Evolutionary conservation across 2,329 filamentous ascomycete genomes (phyloP).

Genomic region (Ophiostoma montium): DNA sequence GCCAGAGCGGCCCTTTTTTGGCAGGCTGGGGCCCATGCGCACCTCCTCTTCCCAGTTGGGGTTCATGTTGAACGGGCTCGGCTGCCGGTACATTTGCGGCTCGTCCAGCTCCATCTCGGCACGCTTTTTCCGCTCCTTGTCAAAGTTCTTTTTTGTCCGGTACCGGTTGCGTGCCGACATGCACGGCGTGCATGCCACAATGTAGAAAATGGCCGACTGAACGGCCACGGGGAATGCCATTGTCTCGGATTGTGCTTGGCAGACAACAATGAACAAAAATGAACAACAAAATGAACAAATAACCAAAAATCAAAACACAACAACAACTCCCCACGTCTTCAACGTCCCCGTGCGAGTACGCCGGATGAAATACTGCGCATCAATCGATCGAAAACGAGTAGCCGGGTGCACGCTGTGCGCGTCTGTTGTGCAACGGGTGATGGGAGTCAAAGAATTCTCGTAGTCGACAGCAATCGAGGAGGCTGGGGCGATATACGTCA

Average conservation of each 20-base stretch:
- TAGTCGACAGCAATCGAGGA: no score
- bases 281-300: neutral
- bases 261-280: neutral
- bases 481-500: no score
- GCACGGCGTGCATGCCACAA: slow-evolving; percentile 67
- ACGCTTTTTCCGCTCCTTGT: slow-evolving; percentile 52
- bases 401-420: neutral
- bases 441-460: no score
- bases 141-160: slow-evolving; percentile 56
- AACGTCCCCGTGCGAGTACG: neutral
- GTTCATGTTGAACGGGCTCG: slow-evolving; percentile 72
- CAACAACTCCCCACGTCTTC: neutral
- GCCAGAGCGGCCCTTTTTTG: slow-evolving; percentile 39
- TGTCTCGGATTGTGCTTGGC: neutral
- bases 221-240: slow-evolving; percentile 46
- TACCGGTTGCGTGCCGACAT: slow-evolving; percentile 54
- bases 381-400: neutral
- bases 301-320: neutral
- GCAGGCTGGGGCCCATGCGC: slow-evolving; percentile 59
- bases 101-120: slow-evolving; percentile 51
- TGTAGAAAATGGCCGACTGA: slow-evolving; percentile 67
- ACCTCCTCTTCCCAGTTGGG: slow-evolving; percentile 85
- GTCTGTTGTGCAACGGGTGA: neutral
- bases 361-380: no score
- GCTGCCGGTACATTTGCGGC: slow-evolving; percentile 64